Evolutionary conservation across 441 rosid species (phyloP).

Genomic region (Rhodomyrtus psidioides): DNA sequence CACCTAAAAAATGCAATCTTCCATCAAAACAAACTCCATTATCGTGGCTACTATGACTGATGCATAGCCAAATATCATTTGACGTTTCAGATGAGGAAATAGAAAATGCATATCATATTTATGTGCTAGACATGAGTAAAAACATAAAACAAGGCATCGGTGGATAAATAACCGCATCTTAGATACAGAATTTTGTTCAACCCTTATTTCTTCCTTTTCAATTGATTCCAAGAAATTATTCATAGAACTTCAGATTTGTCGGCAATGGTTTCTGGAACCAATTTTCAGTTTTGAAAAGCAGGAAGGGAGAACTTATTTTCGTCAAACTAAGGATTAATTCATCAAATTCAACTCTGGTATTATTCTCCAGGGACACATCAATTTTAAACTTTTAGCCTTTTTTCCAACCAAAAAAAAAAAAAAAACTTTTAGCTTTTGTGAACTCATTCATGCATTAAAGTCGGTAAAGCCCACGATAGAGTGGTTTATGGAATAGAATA

Average conservation of each 20-base stretch:
- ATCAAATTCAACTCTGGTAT: neutral
- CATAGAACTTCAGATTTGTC: neutral
- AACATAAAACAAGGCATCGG: neutral
- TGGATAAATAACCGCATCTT: neutral
- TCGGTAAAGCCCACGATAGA: neutral
- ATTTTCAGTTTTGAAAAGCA: neutral
- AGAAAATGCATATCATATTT: neutral
- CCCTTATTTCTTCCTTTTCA: neutral
- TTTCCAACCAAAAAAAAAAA: no score
- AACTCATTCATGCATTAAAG: neutral
- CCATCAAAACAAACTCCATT: conserved; percentile 5
- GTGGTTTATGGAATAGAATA: neutral
- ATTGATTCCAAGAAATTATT: neutral
- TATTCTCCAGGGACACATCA: neutral
- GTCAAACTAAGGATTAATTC: neutral
- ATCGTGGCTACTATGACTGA: neutral
- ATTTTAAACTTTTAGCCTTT: neutral
- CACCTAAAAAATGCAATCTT: conserved; percentile 22
- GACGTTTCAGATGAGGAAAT: neutral
- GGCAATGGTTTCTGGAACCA: neutral
- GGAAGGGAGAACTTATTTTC: neutral
- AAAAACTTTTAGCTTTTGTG: neutral
- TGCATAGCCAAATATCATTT: neutral
- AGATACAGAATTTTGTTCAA: neutral
- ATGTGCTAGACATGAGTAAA: neutral